Evolutionary conservation across 1,284 basidiomycete genomes (phyloP), one percentile per base, ranked within the genome.

Genomic region (Ustilago shanxiensis): DNA sequence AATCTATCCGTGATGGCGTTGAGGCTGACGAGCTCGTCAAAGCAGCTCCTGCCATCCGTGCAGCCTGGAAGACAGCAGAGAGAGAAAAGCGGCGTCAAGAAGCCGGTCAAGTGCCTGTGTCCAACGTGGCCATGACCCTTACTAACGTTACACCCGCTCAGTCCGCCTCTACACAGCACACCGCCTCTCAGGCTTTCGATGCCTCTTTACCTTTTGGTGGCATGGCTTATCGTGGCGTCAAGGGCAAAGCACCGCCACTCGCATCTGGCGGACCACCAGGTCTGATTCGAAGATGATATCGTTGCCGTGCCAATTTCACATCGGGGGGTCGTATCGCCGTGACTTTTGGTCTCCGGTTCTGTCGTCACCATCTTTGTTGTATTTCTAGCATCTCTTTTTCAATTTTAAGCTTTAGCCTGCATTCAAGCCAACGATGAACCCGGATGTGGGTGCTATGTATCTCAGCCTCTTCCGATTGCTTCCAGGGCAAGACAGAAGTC

Each of bases 1-100:
- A 71, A 31, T 81, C 79, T 31, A 85, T 86, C 56, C 64, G 62
- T 28, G 84, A 86, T 45, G 84, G 84, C 9, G 84, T 86, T 1
- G 76, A 79, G 11, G 72, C 73, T 29, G 78, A 84, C 29, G 68
- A 80, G 64, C 72, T 83, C 8, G 57, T 83, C 29, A 69, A 50
- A 10, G 72, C 77, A 0, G 80, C 73, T 1, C 73, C 81, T 10
- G 62, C 72, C 9, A 81, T 83, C 26, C 78, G 80, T 8, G 59
- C 78, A 1, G 81, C 81, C 6, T 83, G 81, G 81, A 83, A 83
- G 50, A 70, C 80, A 10, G 24, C 66, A 16, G 66, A 80, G 41
- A 68, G 81, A 11, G 79, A 76, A 28, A 63, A 57, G 29, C 10
- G 22, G 9, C 72, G 76, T 18, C 58, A 72, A 49, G 57, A 58